A percentile compares a stretch with the other conserved stretches of the same genome.
Evolutionary conservation across 139 green algal species (phyloP).

Genomic region (Closterium sp.): DNA sequence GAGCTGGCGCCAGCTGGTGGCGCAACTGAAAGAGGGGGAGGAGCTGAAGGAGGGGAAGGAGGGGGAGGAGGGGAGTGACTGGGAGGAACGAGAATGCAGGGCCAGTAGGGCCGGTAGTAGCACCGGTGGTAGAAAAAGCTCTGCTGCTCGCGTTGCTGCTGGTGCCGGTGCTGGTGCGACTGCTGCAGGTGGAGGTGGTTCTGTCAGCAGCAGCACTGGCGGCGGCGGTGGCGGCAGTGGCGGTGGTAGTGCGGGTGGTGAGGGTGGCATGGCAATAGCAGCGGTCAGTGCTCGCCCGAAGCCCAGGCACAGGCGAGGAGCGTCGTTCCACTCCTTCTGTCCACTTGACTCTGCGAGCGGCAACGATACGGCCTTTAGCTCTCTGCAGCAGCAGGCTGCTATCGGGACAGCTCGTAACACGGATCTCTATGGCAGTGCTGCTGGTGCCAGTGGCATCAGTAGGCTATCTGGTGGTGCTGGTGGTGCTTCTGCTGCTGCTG

Average conservation of each 20-base stretch:
- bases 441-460: not conserved
- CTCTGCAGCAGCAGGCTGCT: not conserved
- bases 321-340: not conserved
- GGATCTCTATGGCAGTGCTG: not conserved
- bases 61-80: too few relatives aligned
- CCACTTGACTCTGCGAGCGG: not conserved
- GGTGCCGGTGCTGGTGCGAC: too few relatives aligned
- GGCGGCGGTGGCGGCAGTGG: too few relatives aligned
- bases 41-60: not conserved
- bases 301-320: not conserved
- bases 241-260: not conserved
- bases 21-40: not conserved
- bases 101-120: too few relatives aligned
- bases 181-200: too few relatives aligned
- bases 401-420: not conserved
- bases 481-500: not conserved
- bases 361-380: not conserved
- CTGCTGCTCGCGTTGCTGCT: too few relatives aligned
- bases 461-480: not conserved
- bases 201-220: too few relatives aligned
- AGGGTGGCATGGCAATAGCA: not conserved
- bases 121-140: too few relatives aligned
- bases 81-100: too few relatives aligned
- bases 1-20: not conserved
- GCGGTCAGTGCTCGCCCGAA: not conserved